Conservation (phyloP, 2,329 filamentous ascomycete species). For the Lizonia empirigonia region DNA sequence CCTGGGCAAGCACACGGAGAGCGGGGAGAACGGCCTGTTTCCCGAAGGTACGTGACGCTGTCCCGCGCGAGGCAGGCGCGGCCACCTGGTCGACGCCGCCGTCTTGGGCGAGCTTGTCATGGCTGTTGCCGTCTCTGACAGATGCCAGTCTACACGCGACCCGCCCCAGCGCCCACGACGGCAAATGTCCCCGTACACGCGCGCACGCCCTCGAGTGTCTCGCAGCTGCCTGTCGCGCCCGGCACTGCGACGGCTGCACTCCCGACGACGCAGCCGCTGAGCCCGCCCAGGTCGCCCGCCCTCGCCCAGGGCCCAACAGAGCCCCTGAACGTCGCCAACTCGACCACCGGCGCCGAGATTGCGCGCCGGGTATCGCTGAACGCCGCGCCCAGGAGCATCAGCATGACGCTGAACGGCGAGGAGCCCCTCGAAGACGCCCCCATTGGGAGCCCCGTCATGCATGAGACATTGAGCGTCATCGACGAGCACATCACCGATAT, state of each 20-base stretch:
- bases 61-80: background rate
- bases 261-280: constrained; percentile 18
- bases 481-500: constrained; percentile 96
- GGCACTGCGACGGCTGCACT: constrained; percentile 20
- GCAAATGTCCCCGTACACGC: constrained; percentile 37
- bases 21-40: constrained; percentile 77
- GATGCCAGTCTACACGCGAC: constrained; percentile 65
- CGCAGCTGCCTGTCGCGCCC: constrained; percentile 17
- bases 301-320: constrained; percentile 29
- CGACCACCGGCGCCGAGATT: constrained; percentile 20
- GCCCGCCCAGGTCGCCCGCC: constrained; percentile 18
- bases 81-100: background rate
- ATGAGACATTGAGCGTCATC: constrained; percentile 93
- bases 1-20: constrained; percentile 73
- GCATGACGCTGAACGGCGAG: constrained; percentile 44
- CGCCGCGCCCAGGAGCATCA: constrained; percentile 39
- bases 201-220: constrained; percentile 38
- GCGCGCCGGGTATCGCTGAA: constrained; percentile 33
- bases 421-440: constrained; percentile 47
- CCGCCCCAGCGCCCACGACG: constrained; percentile 56
- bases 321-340: constrained; percentile 37
- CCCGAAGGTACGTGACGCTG: constrained; percentile 68
- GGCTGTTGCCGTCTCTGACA: constrained; percentile 23
- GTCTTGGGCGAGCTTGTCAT: background rate
- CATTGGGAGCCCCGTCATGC: constrained; percentile 78